A percentile compares a stretch with the other conserved stretches of the same genome.
Conservation (phyloP, 441 rosid genomes). For the Pelargonium fulgidum region DNA sequence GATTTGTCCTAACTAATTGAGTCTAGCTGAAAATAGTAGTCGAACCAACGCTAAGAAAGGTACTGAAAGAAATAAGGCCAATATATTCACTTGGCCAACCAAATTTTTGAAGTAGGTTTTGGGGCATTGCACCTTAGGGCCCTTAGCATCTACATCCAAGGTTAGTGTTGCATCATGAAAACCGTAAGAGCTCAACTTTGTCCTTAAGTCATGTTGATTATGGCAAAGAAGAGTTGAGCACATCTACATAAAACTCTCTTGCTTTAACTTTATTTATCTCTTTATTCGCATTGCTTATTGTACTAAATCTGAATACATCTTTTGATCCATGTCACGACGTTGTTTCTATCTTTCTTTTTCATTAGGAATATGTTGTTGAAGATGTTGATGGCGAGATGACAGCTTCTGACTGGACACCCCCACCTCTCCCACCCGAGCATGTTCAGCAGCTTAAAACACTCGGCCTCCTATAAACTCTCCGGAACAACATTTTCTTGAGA, state of each 20-base stretch:
- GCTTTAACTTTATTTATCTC: neutral
- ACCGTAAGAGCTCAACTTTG: no score
- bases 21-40: neutral
- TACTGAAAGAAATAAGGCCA: neutral
- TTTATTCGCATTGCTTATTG: neutral
- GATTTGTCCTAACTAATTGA: neutral
- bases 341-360: neutral
- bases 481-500: slow-evolving; percentile 25
- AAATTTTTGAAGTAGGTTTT: neutral
- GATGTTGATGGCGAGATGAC: slow-evolving; percentile 88
- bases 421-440: slow-evolving; percentile 79
- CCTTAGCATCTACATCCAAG: no score
- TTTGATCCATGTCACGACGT: slow-evolving; percentile 4
- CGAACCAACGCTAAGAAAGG: neutral
- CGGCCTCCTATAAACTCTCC: slow-evolving; percentile 62
- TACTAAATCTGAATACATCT: neutral
- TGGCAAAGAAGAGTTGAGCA: no score
- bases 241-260: no score
- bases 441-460: slow-evolving; percentile 87
- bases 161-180: no score
- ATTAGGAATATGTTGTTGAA: slow-evolving; percentile 93
- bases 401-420: slow-evolving; percentile 89
- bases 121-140: no score
- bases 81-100: neutral
- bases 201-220: no score